phyloP scores from a whole-genome alignment of 2,329 filamentous ascomycete species.

The Talaromyces sp. region DNA sequence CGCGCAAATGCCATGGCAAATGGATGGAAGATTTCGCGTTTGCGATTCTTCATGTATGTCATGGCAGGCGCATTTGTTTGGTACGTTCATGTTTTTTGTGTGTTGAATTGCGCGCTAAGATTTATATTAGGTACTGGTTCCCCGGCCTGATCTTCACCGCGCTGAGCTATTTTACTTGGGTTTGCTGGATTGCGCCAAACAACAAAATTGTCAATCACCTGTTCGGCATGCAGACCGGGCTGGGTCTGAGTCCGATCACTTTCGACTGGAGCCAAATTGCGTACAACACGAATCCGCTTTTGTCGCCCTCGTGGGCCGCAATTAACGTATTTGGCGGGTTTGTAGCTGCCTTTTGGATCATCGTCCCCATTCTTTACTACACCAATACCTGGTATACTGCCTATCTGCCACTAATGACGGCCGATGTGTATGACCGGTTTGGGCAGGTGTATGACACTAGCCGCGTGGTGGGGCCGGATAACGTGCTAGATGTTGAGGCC shows the following conservation, averaged over 20 bases:
- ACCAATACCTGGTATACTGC: constrained; percentile 50
- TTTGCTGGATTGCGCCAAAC: constrained; percentile 46
- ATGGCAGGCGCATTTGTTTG: constrained; percentile 23
- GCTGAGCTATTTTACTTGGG: constrained; percentile 45
- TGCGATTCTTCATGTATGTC: constrained; percentile 34
- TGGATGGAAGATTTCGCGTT: constrained; percentile 34
- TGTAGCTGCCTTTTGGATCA: constrained; percentile 21
- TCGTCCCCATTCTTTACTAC: constrained; percentile 31
- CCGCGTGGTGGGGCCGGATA: constrained; percentile 47
- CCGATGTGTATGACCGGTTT: constrained; percentile 56
- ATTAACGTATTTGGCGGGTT: constrained; percentile 27
- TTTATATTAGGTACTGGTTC: constrained; percentile 44
- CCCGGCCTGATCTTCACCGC: constrained; percentile 47
- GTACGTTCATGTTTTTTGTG: neutral
- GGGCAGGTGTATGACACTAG: constrained; percentile 54
- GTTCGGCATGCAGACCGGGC: constrained; percentile 34
- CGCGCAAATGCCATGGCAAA: constrained; percentile 31
- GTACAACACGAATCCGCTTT: constrained; percentile 29
- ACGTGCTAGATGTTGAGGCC: constrained; percentile 53
- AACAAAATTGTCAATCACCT: constrained; percentile 44
- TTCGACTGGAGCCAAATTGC: constrained; percentile 31
- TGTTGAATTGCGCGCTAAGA: neutral
- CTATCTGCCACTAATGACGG: constrained; percentile 56
- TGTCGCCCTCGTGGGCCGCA: constrained; percentile 25
- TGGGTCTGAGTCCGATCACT: constrained; percentile 25